Percentiles rank a stretch among this genome's conserved stretches.
These are phyloP conservation scores for Metarhizium robertsii DNA, from an alignment of 2,329 filamentous ascomycete genomes.

Conservation along the genomic window DNA sequence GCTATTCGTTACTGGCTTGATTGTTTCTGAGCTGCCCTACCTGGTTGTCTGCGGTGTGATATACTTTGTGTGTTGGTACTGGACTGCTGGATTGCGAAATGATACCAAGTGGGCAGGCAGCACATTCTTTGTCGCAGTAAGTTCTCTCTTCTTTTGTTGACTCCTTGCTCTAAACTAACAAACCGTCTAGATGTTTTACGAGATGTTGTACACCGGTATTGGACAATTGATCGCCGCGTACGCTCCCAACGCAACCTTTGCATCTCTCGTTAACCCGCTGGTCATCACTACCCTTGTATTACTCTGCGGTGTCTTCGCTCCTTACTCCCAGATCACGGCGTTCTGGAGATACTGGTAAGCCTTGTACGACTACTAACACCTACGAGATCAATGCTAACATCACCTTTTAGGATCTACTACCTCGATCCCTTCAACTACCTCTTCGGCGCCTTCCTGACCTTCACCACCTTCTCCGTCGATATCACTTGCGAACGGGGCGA, in stretches of 20 bases:
- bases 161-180: not conserved
- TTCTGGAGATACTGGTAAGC: slow-evolving; percentile 55
- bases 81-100: slow-evolving; percentile 40
- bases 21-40: slow-evolving; percentile 38
- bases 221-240: slow-evolving; percentile 56
- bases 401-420: slow-evolving; percentile 39
- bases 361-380: not conserved
- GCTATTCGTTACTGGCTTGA: slow-evolving; percentile 45
- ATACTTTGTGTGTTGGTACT: slow-evolving; percentile 50
- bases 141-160: not conserved
- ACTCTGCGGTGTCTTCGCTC: slow-evolving; percentile 69
- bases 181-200: slow-evolving; percentile 39
- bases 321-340: slow-evolving; percentile 47
- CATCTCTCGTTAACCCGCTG: slow-evolving; percentile 47
- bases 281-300: slow-evolving; percentile 50
- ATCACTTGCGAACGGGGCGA: slow-evolving; percentile 39
- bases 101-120: slow-evolving; percentile 36
- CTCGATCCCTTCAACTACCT: slow-evolving; percentile 54
- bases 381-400: not conserved
- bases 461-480: slow-evolving; percentile 36
- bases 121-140: slow-evolving; percentile 33
- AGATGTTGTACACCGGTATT: slow-evolving; percentile 51
- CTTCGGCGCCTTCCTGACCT: slow-evolving; percentile 45
- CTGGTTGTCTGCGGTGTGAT: slow-evolving; percentile 32
- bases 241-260: slow-evolving; percentile 51